Conservation (phyloP, 208 protist genomes). For the Crithidia mellificae region DNA sequence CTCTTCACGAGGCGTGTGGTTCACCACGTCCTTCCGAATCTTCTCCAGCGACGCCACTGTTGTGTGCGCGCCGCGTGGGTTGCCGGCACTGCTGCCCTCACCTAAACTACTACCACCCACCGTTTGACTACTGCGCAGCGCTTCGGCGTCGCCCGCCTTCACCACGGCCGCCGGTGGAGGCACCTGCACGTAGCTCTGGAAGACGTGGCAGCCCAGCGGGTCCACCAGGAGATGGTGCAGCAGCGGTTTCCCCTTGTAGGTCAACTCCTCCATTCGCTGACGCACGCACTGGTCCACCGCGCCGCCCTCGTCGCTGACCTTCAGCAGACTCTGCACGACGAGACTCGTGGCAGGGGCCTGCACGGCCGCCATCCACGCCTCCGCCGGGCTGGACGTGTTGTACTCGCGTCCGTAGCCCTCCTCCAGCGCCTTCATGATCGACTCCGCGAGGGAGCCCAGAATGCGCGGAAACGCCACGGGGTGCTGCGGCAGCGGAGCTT, state of each 20-base stretch:
- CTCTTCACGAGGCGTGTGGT: no score
- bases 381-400: slow-evolving; percentile 28
- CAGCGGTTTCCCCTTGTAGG: slow-evolving; percentile 49
- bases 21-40: no score
- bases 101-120: no score
- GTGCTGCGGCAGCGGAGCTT: slow-evolving; percentile 49
- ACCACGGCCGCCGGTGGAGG: slow-evolving; percentile 46
- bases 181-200: slow-evolving; percentile 83
- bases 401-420: slow-evolving; percentile 53
- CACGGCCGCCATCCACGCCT: slow-evolving; percentile 78
- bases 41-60: no score
- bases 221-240: slow-evolving; percentile 69
- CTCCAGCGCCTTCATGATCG: slow-evolving; percentile 60
- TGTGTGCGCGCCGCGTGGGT: no score
- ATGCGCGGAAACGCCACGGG: slow-evolving; percentile 46
- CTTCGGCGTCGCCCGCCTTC: slow-evolving; percentile 40
- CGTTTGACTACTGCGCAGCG: no score
- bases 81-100: no score
- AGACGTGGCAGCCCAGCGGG: slow-evolving; percentile 73
- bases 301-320: slow-evolving; percentile 58
- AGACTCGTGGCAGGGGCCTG: slow-evolving; percentile 73
- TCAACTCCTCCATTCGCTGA: slow-evolving; percentile 50
- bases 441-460: slow-evolving; percentile 47
- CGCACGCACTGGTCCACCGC: slow-evolving; percentile 50
- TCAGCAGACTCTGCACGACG: slow-evolving; percentile 82